Base-by-base conservation (phyloP, 352 stramenopile species). In the Globisporangium cylindrosporum region DNA sequence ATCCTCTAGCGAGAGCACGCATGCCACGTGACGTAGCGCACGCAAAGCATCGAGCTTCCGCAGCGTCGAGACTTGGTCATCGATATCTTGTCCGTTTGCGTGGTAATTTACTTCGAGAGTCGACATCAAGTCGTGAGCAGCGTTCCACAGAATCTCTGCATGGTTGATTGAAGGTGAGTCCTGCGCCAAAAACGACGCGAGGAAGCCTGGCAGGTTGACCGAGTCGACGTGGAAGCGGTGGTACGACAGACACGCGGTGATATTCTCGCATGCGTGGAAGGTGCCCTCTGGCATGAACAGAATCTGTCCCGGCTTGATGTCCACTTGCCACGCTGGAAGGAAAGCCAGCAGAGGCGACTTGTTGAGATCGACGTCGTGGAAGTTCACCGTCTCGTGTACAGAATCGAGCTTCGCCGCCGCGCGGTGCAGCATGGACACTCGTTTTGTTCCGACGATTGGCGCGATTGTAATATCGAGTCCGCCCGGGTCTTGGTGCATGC, bases 191-290 rank as follows among this genome's bases (percentile, higher is more conserved):
- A 98, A 90, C 18, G 90, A 97, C 62, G 85, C 70, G 9, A 97
- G 72, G 71, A 98, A 98, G 4, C 85, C 91, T 20, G 84, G 73
- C 7, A 98, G 74, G 73, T 98, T 98, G n/a, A 97, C 80, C 4
- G 79, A 75, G 73, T 98, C 94, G 34, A 98, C 88, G 73, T 98
- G 93, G 78, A 98, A 98, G 62, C 93, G 87, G 65, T 93, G 92
- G 77, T 98, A 98, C n/a, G 91, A 97, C 54, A 98, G 77, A 62
- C 93, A 98, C 36, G 92, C 86, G n/a, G 90, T 97, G 24, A 97
- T 73, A 77, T 98, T 98, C 51, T 96, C 88, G 55, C 83, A 92
- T 61, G 95, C 87, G 72, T 98, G 94, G 65, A 97, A 91, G 12
- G 94, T 98, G 32, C 92, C 90, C 59, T 98, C 84, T 15, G 94